Percentiles rank a stretch among this genome's conserved stretches.
Conservation (phyloP, 2,329 filamentous ascomycete species). For the Arachnopeziza araneosa region DNA sequence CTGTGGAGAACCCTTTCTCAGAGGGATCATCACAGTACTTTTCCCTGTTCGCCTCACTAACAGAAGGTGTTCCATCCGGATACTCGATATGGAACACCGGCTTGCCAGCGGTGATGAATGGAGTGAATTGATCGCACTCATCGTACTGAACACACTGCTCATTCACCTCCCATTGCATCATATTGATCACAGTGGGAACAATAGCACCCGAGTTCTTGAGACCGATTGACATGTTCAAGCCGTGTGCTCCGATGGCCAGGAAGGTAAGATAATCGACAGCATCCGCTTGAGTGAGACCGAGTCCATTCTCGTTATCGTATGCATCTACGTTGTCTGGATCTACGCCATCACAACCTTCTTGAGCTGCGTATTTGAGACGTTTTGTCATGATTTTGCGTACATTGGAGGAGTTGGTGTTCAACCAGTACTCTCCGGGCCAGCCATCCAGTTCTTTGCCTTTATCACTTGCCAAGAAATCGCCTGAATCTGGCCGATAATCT, state of each 20-base stretch:
- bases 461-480: conserved; percentile 48
- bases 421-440: conserved; percentile 64
- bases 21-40: conserved; percentile 2
- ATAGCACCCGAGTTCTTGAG: conserved; percentile 65
- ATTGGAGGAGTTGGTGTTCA: conserved; percentile 50
- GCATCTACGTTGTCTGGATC: conserved; percentile 69
- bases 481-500: conserved; percentile 50
- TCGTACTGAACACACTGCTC: conserved; percentile 60
- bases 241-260: conserved; percentile 49
- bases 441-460: conserved; percentile 53
- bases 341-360: conserved; percentile 62
- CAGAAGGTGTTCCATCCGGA: conserved; percentile 35
- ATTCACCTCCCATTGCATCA: conserved; percentile 62
- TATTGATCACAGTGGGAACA: conserved; percentile 41
- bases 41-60: conserved; percentile 1
- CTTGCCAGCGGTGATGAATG: conserved; percentile 56
- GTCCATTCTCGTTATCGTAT: conserved; percentile 59
- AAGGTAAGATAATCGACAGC: conserved; percentile 55
- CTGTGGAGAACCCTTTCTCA: conserved; percentile 15
- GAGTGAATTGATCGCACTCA: conserved; percentile 53
- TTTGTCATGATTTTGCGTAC: conserved; percentile 60
- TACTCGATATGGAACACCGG: conserved; percentile 74
- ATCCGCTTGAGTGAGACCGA: conserved; percentile 51
- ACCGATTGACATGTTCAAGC: conserved; percentile 53
- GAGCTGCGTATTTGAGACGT: conserved; percentile 51